Conservation (phyloP, 257 asterid species). For the Solanum sejunctum region DNA sequence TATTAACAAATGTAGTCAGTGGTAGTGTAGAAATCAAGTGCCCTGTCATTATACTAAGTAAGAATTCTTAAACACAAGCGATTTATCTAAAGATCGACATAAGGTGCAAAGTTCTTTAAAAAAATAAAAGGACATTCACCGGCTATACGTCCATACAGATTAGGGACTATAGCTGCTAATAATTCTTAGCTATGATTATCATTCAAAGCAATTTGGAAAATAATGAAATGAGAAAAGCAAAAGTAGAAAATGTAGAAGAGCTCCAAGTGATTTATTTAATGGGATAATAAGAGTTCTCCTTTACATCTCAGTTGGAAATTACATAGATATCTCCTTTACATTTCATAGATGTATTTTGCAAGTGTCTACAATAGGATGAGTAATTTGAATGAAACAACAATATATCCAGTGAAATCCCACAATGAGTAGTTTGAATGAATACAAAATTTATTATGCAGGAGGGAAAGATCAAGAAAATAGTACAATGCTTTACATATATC, state of each 20-base stretch:
- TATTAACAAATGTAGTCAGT: not conserved
- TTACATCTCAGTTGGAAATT: not conserved
- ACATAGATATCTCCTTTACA: not conserved
- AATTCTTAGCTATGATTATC: not conserved
- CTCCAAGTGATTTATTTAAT: not conserved
- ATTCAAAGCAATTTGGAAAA: not conserved
- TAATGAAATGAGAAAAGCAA: not conserved
- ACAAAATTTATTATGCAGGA: not conserved
- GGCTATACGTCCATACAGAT: not conserved
- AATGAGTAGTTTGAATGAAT: not conserved
- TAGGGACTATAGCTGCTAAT: not conserved
- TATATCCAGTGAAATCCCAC: too few species aligned
- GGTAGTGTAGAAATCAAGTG: not conserved
- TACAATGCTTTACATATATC: not conserved
- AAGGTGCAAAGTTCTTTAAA: not conserved
- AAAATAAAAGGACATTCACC: not conserved
- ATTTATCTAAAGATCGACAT: not conserved
- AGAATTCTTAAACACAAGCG: not conserved
- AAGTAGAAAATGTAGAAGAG: not conserved
- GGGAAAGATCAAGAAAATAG: not conserved
- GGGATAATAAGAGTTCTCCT: not conserved
- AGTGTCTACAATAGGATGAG: not conserved
- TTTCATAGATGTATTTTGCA: not conserved
- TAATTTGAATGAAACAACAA: not conserved
- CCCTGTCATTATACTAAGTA: not conserved